These are phyloP conservation scores for Xerocomellus intermedius DNA, from an alignment of 768 basidiomycete species.

Conservation along the genomic window DNA sequence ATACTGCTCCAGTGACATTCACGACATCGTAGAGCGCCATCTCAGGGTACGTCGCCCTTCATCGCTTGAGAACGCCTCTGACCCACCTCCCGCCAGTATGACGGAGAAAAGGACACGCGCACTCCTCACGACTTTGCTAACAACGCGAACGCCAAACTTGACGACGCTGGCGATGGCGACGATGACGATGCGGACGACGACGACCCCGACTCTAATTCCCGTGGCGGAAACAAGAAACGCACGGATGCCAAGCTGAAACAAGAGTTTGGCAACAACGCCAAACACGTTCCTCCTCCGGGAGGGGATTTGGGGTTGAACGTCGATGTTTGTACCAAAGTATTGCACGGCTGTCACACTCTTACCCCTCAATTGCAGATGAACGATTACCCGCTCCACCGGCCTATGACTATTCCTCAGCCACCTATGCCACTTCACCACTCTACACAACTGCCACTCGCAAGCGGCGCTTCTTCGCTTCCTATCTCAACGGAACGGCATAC, in stretches of 20 bases:
- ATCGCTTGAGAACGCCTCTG: slow-evolving; percentile 9
- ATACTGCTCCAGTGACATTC: slow-evolving; percentile 72
- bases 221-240: slow-evolving; percentile 21
- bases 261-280: slow-evolving; percentile 24
- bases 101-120: slow-evolving; percentile 50
- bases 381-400: slow-evolving; percentile 31
- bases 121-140: slow-evolving; percentile 49
- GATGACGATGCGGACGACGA: slow-evolving; percentile 36
- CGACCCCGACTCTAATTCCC: slow-evolving; percentile 27
- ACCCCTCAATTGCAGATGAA: slow-evolving; percentile 17
- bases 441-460: slow-evolving; percentile 22
- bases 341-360: neutral
- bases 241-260: slow-evolving; percentile 30
- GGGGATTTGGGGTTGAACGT: slow-evolving; percentile 21
- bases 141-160: slow-evolving; percentile 34
- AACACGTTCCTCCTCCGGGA: slow-evolving; percentile 16
- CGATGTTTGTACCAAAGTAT: slow-evolving; percentile 22
- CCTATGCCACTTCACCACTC: slow-evolving; percentile 33
- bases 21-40: slow-evolving; percentile 69
- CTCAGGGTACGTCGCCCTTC: slow-evolving; percentile 40
- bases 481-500: slow-evolving; percentile 35
- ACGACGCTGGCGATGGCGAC: slow-evolving; percentile 40
- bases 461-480: slow-evolving; percentile 29
- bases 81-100: slow-evolving; percentile 36
- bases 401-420: slow-evolving; percentile 34